Base-by-base conservation (phyloP, 345 rosid species). In the Brassica cretica region DNA sequence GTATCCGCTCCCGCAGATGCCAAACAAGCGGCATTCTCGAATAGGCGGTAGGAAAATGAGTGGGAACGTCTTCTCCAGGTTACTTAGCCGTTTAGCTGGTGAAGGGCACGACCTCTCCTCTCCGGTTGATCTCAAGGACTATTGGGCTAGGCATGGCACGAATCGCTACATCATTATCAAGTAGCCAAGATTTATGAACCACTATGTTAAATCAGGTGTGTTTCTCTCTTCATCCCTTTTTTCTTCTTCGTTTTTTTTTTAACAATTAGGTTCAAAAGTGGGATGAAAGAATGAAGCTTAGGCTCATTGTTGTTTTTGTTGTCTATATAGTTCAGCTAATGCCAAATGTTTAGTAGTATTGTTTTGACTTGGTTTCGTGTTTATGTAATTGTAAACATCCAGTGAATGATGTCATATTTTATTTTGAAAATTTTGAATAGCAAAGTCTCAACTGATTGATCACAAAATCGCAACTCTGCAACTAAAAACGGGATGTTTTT, bases 1-100 rank as follows among this genome's bases (percentile, higher is more conserved):
- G 70, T 88, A 89, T 81, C 99, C 98, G 0, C 84, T 95, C 5
- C 98, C 98, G 8, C 94, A 86, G 82, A 79, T 93, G 88, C 96
- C 97, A 11, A 91, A 91, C 78, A 95, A 91, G 76, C 88, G 99
- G 14, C 99, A 89, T 70, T 88, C 94, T 14, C 86, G 99, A 29
- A 84, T 95, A 33, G 93, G 99, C 15, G 98, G 99, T 16, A 79
- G 99, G 81, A 95, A 95, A 78, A 93, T 93, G 98, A 95, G 99
- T 16, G 98, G 97, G 5, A 81, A 85, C 49, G 96, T 87, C 33
- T 95, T 91, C 84, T 78, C 84, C 32, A 93, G 83, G 72, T 77
- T 95, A 83, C 91, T 95, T 64, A 89, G 85, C 62, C 90, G 97
- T 81, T 80, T 91, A 68, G 97, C 92, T 35, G 87, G 84, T 0